Evolutionary conservation across 768 basidiomycete species (phyloP).

Genomic region (Termitomyces sp.): DNA sequence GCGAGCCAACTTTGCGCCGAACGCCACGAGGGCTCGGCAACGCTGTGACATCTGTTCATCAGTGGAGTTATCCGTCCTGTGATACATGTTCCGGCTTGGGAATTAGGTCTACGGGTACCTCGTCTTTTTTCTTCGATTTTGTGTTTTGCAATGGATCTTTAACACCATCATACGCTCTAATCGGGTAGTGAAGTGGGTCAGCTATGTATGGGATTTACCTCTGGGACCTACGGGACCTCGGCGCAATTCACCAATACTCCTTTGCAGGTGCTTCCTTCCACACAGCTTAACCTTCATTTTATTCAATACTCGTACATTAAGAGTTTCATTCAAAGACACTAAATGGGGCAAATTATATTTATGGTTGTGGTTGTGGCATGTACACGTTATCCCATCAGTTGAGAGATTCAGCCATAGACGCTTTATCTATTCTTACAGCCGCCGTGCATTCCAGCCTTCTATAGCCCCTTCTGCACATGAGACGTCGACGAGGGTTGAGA

Average conservation of each 20-base stretch:
- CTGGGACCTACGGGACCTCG: neutral
- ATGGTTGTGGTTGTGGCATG: slow-evolving; percentile 2
- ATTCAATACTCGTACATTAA: neutral
- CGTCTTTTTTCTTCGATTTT: neutral
- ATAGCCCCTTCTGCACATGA: slow-evolving; percentile 21
- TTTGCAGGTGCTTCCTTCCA: neutral
- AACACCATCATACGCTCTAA: neutral
- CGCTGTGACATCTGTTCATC: neutral
- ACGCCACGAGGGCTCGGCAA: slow-evolving; percentile 1
- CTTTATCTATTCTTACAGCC: slow-evolving; percentile 17
- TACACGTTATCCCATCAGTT: slow-evolving; percentile 17
- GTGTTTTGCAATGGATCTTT: slow-evolving; percentile 1
- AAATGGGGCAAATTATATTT: slow-evolving; percentile 8
- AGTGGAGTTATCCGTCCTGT: neutral
- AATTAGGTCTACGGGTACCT: neutral
- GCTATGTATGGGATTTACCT: neutral
- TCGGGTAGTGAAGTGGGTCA: neutral
- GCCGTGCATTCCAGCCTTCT: slow-evolving; percentile 13
- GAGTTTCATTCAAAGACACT: neutral
- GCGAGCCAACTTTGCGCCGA: slow-evolving; percentile 2
- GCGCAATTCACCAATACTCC: neutral
- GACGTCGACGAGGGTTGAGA: slow-evolving; percentile 20
- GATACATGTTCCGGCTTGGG: slow-evolving; percentile 4
- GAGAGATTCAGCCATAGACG: slow-evolving; percentile 12
- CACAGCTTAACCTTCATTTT: neutral